Evolutionary conservation across 805 yeast genomes (phyloP), one percentile per base, ranked within the genome.

Genomic region (Zygotorulaspora chibaensis): DNA sequence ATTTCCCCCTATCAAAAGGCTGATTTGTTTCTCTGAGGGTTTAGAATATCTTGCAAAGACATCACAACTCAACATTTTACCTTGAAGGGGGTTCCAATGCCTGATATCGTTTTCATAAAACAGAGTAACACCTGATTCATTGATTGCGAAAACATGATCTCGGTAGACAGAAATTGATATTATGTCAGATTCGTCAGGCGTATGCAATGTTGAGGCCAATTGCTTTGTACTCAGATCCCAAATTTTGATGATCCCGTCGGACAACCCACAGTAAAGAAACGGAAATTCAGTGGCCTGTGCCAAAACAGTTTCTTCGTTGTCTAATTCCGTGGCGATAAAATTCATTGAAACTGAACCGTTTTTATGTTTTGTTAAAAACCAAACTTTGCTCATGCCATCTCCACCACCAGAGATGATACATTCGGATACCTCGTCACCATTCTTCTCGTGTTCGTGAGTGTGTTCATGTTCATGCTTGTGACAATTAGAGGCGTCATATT

Each of bases 221-320:
- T 91, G 98, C 43, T 75, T 74, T 0, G 98, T 89, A 39, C 84
- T 81, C 39, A 91, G 68, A 56, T 93, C 98, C 88, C 96, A 86
- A 5, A 87, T 80, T 46, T 83, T 80, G n/a, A 91, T 74, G 20
- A 72, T 70, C 8, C 96, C 93, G 46, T 79, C 79, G 9, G 82
- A 75, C 25, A 88, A 66, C 0, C 98, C 98, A 59, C 91, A 87
- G 64, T 87, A 91, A 8, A 93, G 63, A 56, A 84, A 86, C 36
- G 88, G 78, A 33, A 79, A 81, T 29, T 73, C 68, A 8, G 79
- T 67, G 2, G 83, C 71, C 70, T 88, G 76, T 0, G 95, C 84
- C 23, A 90, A 67, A 2, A 90, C 83, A 7, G 87, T 75, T 27
- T 81, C 87, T 2, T 78, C 81, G 51, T 84, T 82, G 33, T 81